A percentile compares a stretch with the other conserved stretches of the same genome.
Evolutionary conservation across 2,329 filamentous ascomycete species (phyloP).

Genomic region (Penicillium capsulatum): DNA sequence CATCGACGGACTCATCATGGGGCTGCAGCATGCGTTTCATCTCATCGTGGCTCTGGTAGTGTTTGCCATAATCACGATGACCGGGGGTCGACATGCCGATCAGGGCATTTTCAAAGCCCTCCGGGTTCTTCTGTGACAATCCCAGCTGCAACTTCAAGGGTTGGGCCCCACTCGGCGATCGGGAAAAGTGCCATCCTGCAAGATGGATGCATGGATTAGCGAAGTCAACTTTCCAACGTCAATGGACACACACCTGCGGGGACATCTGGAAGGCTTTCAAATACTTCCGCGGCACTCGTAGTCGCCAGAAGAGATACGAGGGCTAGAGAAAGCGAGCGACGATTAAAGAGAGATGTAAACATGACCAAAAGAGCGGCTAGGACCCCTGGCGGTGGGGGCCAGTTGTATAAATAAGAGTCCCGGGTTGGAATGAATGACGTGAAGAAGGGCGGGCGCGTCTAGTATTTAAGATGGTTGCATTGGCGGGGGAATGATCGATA

Average conservation of each 20-base stretch:
- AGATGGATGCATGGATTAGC: not conserved
- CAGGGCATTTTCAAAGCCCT: slow-evolving; percentile 45
- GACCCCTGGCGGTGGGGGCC: not conserved
- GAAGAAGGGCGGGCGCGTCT: slow-evolving; percentile 6
- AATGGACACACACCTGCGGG: slow-evolving; percentile 29
- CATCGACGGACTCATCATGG: slow-evolving; percentile 34
- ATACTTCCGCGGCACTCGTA: slow-evolving; percentile 29
- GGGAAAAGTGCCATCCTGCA: slow-evolving; percentile 33
- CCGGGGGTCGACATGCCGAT: slow-evolving; percentile 49
- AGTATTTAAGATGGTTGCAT: slow-evolving; percentile 27
- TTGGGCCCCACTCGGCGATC: slow-evolving; percentile 24
- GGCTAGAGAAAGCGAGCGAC: slow-evolving; percentile 29
- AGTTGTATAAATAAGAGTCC: slow-evolving; percentile 10
- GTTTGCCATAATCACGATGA: slow-evolving; percentile 47
- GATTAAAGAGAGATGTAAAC: slow-evolving; percentile 24
- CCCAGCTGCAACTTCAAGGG: slow-evolving; percentile 34
- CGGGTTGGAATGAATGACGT: slow-evolving; percentile 6
- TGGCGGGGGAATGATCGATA: slow-evolving; percentile 12
- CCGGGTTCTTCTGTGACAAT: slow-evolving; percentile 33
- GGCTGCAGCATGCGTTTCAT: slow-evolving; percentile 50
- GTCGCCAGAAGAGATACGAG: slow-evolving; percentile 28
- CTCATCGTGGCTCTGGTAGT: slow-evolving; percentile 47
- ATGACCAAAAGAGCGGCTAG: slow-evolving; percentile 17
- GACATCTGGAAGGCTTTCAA: slow-evolving; percentile 34
- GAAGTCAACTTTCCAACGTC: not conserved